Evolutionary conservation across 331 rosid species (phyloP).

Genomic region (Acacia concinna): DNA sequence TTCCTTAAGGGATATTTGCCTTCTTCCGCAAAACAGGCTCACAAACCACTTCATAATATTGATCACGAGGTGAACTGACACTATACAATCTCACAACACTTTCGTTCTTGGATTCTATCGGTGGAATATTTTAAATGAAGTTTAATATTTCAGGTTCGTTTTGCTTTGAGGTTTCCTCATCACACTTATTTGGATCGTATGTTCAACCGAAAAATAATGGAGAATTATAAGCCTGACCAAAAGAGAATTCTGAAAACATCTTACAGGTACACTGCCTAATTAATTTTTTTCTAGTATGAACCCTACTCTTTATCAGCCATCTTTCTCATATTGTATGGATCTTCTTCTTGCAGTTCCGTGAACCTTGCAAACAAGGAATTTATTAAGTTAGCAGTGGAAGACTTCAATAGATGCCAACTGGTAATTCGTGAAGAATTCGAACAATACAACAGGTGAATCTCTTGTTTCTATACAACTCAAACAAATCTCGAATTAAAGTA

Average conservation of each 20-base stretch:
- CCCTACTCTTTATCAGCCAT: neutral
- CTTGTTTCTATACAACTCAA: neutral
- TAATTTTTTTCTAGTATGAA: neutral
- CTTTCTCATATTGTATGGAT: neutral
- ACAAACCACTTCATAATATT: conserved; percentile 23
- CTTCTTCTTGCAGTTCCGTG: neutral
- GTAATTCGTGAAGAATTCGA: neutral
- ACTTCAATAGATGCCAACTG: neutral
- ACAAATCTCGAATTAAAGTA: neutral
- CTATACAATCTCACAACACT: neutral
- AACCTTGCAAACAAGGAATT: neutral
- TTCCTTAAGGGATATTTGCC: neutral
- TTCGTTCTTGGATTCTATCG: neutral
- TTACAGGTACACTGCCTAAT: neutral
- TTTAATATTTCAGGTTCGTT: conserved; percentile 4
- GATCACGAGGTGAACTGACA: conserved; percentile 55
- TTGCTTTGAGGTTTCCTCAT: conserved; percentile 55
- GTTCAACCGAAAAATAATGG: neutral
- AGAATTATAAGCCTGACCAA: neutral
- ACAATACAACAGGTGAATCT: neutral
- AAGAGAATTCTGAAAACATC: neutral
- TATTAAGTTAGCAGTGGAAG: neutral
- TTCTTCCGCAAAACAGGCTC: neutral
- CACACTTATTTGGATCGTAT: conserved; percentile 35
- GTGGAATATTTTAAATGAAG: neutral